Conservation (phyloP, 495 filamentous ascomycete genomes). For the Neurospora hispaniola region DNA sequence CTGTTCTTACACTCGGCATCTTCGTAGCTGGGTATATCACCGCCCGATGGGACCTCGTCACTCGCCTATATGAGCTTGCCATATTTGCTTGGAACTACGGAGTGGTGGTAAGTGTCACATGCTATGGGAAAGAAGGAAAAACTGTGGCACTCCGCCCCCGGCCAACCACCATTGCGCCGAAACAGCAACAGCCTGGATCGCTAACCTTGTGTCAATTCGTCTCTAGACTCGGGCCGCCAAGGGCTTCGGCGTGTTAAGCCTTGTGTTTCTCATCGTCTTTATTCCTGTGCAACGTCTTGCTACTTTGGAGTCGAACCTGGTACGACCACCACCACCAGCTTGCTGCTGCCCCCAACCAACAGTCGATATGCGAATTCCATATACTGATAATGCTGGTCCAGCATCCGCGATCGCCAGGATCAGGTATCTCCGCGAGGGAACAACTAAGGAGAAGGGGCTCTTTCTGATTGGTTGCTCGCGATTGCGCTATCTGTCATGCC, state of each 20-base stretch:
- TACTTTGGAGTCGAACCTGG: conserved; percentile 32
- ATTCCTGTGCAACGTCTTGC: conserved; percentile 39
- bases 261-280: conserved; percentile 33
- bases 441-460: conserved; percentile 90
- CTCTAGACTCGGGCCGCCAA: conserved; percentile 32
- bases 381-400: conserved; percentile 26
- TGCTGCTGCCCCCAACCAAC: background rate
- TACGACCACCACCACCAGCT: conserved; percentile 15
- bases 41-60: conserved; percentile 95
- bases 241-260: conserved; percentile 30
- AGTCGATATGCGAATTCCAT: background rate
- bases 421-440: conserved; percentile 89
- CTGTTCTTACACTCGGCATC: conserved; percentile 84
- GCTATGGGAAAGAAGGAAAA: background rate
- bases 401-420: conserved; percentile 75
- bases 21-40: conserved; percentile 99
- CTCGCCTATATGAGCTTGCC: conserved; percentile 86
- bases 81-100: conserved; percentile 98
- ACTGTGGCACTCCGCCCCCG: background rate
- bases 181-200: background rate
- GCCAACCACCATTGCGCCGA: background rate
- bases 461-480: conserved; percentile 50
- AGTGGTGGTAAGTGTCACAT: conserved; percentile 64
- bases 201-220: background rate
- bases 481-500: conserved; percentile 49